Base-by-base conservation (phyloP, 768 basidiomycete genomes). In the Termitomyces sp. region DNA sequence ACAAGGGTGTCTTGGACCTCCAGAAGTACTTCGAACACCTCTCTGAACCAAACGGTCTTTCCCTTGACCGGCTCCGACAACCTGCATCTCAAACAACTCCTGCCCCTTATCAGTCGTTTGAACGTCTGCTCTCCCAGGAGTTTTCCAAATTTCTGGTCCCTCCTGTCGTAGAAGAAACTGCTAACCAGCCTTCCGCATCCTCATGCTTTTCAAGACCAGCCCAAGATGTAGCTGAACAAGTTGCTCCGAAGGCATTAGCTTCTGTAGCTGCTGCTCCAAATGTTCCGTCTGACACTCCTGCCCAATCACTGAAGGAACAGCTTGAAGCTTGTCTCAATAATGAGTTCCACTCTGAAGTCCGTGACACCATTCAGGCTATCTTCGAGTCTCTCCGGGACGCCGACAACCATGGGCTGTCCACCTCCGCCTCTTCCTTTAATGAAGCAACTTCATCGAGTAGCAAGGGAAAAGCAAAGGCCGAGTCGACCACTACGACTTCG, bases 321-420 rank as follows among this genome's bases (percentile, higher is more conserved):
- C 70, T 75, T 9, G 69, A 72, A 57, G 54, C 67, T 24, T 71
- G 73, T 26, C 63, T 72, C 12, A 61, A 68, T 50, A 67, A 66
- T 24, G 70, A 73, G 49, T 60, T 66, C 16, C 63, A 66, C 14
- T 59, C 64, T 14, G 75, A 76, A 62, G 66, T 73, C 42, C 67
- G 66, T n/a, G 77, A 78, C 49, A 76, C 75, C 26, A 73, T 73
- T 32, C 72, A 76, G 56, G 75, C 74, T 30, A 69, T 76, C 56
- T 65, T 76, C 53, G 69, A 70, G 54, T 75, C 75, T 24, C 69
- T 75, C 24, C 50, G 63, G 14, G 67, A 69, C n/a, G 16, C 63
- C 30, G 46, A 48, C 9, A 47, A 64, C 28, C 47, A 58, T 20
- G 24, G 26, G 33, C 6, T 45, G 20, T 20, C 58, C 18, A 20